A percentile compares a stretch with the other conserved stretches of the same genome.
phyloP scores from a whole-genome alignment of 768 basidiomycete species.

The Leccinum disarticulatum region DNA sequence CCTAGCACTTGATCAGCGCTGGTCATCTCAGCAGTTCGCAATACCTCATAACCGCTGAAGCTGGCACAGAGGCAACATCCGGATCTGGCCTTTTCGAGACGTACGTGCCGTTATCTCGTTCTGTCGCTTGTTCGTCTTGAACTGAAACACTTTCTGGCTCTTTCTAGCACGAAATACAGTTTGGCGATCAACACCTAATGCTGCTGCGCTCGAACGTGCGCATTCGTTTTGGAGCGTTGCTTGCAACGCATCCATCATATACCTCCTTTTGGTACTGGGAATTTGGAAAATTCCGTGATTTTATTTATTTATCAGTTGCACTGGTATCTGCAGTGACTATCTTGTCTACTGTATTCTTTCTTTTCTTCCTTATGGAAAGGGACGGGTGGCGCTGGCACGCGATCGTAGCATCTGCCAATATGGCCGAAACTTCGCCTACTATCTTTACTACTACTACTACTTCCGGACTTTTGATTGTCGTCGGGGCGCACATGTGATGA shows the following conservation, averaged over 20 bases:
- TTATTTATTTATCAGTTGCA: not conserved
- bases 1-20: slow-evolving; percentile 53
- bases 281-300: not conserved
- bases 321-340: too few relatives aligned
- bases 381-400: not conserved
- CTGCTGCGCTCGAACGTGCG: not conserved
- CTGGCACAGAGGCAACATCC: slow-evolving; percentile 60
- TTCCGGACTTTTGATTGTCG: not conserved
- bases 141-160: not conserved
- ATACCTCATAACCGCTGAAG: slow-evolving; percentile 59
- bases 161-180: slow-evolving; percentile 43
- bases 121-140: not conserved
- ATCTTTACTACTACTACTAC: not conserved
- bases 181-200: slow-evolving; percentile 42
- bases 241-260: not conserved
- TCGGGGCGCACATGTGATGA: not conserved
- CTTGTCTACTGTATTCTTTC: not conserved
- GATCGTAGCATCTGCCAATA: not conserved
- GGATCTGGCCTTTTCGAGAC: slow-evolving; percentile 55
- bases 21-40: slow-evolving; percentile 49
- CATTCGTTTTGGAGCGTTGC: not conserved
- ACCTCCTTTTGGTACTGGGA: not conserved
- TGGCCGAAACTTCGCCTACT: not conserved
- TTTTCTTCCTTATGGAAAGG: not conserved
- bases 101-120: slow-evolving; percentile 35